Evolutionary conservation across 495 filamentous ascomycete genomes (phyloP).

Genomic region (Physcia stellaris): DNA sequence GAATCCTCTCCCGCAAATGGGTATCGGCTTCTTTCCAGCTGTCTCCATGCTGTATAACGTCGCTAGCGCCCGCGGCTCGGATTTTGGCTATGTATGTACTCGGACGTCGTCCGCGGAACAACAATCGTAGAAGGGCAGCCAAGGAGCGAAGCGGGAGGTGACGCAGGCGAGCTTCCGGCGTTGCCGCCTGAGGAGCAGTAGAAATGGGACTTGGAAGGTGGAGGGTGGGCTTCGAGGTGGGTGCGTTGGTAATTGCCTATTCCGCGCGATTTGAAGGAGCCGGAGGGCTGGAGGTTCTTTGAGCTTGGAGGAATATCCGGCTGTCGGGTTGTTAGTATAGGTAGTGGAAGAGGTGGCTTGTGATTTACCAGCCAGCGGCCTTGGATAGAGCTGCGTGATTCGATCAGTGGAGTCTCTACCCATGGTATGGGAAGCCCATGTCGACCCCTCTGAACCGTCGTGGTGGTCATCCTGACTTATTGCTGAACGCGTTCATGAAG

Average conservation of each 20-base stretch:
- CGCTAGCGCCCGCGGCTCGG: conserved; percentile 46
- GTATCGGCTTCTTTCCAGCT: conserved; percentile 68
- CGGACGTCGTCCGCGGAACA: conserved; percentile 53
- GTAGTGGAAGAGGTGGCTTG: not conserved
- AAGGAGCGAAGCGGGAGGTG: conserved; percentile 56
- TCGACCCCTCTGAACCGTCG: too few relatives aligned
- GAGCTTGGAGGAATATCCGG: conserved; percentile 79
- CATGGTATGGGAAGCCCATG: conserved; percentile 39
- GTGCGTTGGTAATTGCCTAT: conserved; percentile 68
- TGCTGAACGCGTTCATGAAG: too few relatives aligned
- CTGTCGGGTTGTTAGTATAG: conserved; percentile 22
- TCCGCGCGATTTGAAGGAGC: conserved; percentile 89
- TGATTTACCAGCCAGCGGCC: conserved; percentile 54
- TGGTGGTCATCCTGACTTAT: too few relatives aligned
- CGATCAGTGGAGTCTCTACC: conserved; percentile 60
- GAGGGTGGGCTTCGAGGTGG: conserved; percentile 31
- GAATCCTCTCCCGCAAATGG: conserved; percentile 48
- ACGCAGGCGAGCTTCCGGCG: conserved; percentile 84
- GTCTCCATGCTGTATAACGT: conserved; percentile 57
- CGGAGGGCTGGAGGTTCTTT: conserved; percentile 86
- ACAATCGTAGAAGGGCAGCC: conserved; percentile 68
- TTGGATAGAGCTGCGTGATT: conserved; percentile 53
- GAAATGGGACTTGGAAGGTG: conserved; percentile 48
- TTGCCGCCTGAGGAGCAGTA: conserved; percentile 84
- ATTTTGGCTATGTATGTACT: conserved; percentile 66